These are phyloP conservation scores for Torrubiella hemipterigena DNA, from an alignment of 2,329 filamentous ascomycete genomes.

Conservation along the genomic window DNA sequence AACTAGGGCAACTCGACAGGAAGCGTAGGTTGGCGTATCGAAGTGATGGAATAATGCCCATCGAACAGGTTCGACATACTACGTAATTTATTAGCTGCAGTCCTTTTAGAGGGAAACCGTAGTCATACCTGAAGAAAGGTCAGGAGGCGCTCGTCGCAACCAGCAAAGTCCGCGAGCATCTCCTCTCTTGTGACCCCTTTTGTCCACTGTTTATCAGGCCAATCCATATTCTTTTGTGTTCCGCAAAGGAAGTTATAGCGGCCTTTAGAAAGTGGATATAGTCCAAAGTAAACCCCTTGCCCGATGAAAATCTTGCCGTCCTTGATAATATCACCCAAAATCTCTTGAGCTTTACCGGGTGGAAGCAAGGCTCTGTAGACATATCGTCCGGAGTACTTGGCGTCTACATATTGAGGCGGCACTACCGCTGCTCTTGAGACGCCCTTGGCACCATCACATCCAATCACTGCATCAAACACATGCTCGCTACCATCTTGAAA, in stretches of 20 bases:
- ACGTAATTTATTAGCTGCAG: too few species aligned
- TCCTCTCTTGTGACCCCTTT: slow-evolving; percentile 1
- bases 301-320: slow-evolving; percentile 1
- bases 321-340: neutral
- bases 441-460: slow-evolving; percentile 1
- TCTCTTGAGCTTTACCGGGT: slow-evolving; percentile 1
- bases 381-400: neutral
- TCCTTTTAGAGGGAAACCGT: neutral
- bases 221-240: neutral
- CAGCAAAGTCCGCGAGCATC: slow-evolving; percentile 1
- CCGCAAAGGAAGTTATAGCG: slow-evolving; percentile 1
- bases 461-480: slow-evolving; percentile 1
- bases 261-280: slow-evolving; percentile 1
- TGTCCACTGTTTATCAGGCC: neutral
- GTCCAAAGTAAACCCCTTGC: neutral
- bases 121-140: neutral
- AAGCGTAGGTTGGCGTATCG: neutral
- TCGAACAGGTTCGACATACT: neutral
- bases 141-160: neutral
- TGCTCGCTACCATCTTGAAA: neutral
- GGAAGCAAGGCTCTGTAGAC: slow-evolving; percentile 1
- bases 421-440: neutral
- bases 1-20: slow-evolving; percentile 24
- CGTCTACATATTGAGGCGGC: neutral
- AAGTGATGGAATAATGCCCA: slow-evolving; percentile 1